Evolutionary conservation across 768 basidiomycete genomes (phyloP), one percentile per base, ranked within the genome.

Genomic region (Calocybe gangraenosa): DNA sequence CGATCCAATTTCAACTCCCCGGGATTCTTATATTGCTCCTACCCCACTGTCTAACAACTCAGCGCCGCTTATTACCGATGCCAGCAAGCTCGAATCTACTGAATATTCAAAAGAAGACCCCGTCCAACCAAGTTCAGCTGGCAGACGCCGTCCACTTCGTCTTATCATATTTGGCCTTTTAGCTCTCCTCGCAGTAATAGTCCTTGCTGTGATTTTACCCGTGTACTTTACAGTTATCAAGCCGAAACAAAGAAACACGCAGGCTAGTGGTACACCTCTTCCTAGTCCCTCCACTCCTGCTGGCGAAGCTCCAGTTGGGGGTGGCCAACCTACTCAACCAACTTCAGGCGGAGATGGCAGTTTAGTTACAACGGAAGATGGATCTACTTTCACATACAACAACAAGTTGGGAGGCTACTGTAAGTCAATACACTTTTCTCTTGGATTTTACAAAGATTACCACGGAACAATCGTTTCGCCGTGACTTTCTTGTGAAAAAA

Each of bases 371-470:
- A 68, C 71, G 15, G 79, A 74, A 2, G 76, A 91, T 58, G 92
- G 92, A 1, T 65, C 77, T 1, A 81, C 74, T 1, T 87, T 92
- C 64, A 79, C 72, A 2, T 94, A 95, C 61, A 70, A 69, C 47
- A 94, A 93, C 63, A 65, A 74, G 15, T 87, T 89, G 58, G 89
- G 81, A 25, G 86, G 86, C 32, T 78, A 74, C 56, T 87, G 84
- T 82, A 60, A 75, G 81, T 72, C 43, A 19, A 37, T 46, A 21
- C 37, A 15, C 31, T 37, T 17, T 45, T 43, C 32, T 4, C 11
- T 41, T 13, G 17, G 25, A 28, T 28, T 28, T 28, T 28, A 5
- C 6, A 5, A 11, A 28, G 11, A 46, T 9, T 7, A 44, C 19
- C 34, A 18, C 22, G 33, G 40, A 30, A 21, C 28, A 25, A 2